Conservation (phyloP, 2,329 filamentous ascomycete genomes). For the Cercospora zeae-maydis region DNA sequence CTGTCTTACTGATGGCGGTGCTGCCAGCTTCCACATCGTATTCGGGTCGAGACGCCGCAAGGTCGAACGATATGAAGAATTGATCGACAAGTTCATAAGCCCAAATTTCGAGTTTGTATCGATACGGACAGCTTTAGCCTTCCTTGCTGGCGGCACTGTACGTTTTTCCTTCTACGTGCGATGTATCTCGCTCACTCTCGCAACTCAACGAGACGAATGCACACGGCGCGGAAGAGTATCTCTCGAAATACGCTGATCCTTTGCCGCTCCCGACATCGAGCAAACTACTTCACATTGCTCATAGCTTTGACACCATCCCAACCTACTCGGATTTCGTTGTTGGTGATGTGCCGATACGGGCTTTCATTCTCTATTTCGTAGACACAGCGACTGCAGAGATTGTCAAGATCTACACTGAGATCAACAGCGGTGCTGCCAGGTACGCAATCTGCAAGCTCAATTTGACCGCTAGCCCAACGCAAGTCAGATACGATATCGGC, state of each 20-base stretch:
- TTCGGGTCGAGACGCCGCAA: not conserved
- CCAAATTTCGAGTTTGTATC: constrained; percentile 3
- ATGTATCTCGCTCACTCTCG: not conserved
- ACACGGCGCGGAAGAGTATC: not conserved
- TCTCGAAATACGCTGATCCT: not conserved
- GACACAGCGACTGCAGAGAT: not conserved
- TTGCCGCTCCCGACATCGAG: not conserved
- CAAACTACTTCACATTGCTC: not conserved
- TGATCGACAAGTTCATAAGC: not conserved
- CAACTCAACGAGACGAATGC: constrained; percentile 9
- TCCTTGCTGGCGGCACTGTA: not conserved
- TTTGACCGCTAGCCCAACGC: not conserved
- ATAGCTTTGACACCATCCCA: constrained; percentile 7
- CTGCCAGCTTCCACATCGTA: not conserved
- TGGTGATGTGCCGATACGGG: not conserved
- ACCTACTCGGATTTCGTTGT: constrained; percentile 7
- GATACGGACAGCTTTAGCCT: constrained; percentile 1
- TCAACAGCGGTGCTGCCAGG: constrained; percentile 6
- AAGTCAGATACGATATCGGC: not conserved
- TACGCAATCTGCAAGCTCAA: constrained; percentile 7
- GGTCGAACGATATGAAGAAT: not conserved
- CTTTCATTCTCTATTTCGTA: constrained; percentile 1
- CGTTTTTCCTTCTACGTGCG: too few relatives aligned
- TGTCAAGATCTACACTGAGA: constrained; percentile 4
- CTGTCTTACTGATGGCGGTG: constrained; percentile 1